These are phyloP conservation scores for Linnemannia exigua DNA, from an alignment of 192 early-diverging fungal species.

Conservation along the genomic window DNA sequence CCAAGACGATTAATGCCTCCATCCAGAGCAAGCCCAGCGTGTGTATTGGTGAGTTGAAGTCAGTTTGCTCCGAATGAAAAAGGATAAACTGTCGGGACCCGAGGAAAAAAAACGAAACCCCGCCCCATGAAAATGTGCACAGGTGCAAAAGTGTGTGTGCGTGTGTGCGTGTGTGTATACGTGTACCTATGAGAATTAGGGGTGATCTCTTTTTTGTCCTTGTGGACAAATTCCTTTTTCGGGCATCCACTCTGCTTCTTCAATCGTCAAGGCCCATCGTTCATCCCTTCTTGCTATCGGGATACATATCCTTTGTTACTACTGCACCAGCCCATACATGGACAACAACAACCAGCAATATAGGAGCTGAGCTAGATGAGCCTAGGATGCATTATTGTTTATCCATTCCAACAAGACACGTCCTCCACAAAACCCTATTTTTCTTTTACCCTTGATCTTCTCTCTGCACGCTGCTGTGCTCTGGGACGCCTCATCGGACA, in stretches of 20 bases:
- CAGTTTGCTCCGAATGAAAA: neutral
- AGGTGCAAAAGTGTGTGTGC: neutral
- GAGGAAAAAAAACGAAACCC: neutral
- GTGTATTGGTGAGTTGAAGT: constrained; percentile 37
- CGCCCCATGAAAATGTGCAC: neutral
- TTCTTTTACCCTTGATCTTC: neutral
- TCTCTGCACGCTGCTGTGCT: too few species aligned
- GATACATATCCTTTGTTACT: neutral
- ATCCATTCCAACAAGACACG: neutral
- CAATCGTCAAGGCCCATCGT: neutral
- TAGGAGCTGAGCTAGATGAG: neutral
- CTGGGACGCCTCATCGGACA: too few species aligned
- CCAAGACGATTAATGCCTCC: constrained; percentile 20
- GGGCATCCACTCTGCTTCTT: neutral
- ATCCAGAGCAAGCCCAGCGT: constrained; percentile 18
- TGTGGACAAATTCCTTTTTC: constrained; percentile 34
- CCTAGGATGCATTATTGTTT: neutral
- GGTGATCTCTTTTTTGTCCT: constrained; percentile 9
- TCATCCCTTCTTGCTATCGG: neutral
- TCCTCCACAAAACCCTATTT: neutral
- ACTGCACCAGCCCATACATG: neutral
- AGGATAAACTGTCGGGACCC: constrained; percentile 1
- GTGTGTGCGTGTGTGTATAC: neutral
- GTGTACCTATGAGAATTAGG: neutral
- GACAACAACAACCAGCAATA: neutral